Evolutionary conservation across 2,329 filamentous ascomycete species (phyloP), one percentile per base, ranked within the genome.

Genomic region (Penicillium sp.): DNA sequence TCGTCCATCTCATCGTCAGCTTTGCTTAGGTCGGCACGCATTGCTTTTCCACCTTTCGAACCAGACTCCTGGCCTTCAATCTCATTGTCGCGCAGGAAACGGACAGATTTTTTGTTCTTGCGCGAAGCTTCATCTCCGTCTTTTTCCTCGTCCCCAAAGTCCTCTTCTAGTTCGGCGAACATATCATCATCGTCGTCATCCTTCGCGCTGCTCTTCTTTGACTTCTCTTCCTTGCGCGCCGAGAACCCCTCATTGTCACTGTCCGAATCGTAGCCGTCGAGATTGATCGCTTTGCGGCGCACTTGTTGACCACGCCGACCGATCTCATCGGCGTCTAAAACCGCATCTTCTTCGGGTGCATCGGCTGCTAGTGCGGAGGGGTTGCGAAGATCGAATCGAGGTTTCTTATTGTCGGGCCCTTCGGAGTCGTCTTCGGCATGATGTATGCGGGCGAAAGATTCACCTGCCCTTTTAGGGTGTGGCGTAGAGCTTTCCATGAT

Each of bases 201-300:
- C 47, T 70, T 63, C 26, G 62, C 64, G 41, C 64, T 63, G 20
- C 62, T 67, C 18, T 60, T 59, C 60, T 81, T 77, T 4, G 76
- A 75, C 60, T 83, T 83, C 53, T 82, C 82, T 55, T 87, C 85
- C 6, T 89, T 88, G 49, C 89, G 84, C 29, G 83, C 83, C 64
- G 94, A 85, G 72, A 96, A 95, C 43, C 89, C 92, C 69, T 97
- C 94, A 61, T 95, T 93, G 50, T 93, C 96, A 54, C 83, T 86
- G 74, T 99, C 94, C 9, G 89, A 94, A 65, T 97, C 93, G 76
- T 97, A 99, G 49, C 94, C 94, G 69, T 97, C 94, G 40, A 99
- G 86, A 68, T 97, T 97, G 53, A 99, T 90, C 0, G 93, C 94
- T 63, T 93, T 93, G 59, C 94, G 90, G 73, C 96, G 96, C 0